Percentiles rank a stretch among this genome's conserved stretches.
Evolutionary conservation across 1,139 yeast species (phyloP).

Genomic region (Scheffersomyces insectosa): DNA sequence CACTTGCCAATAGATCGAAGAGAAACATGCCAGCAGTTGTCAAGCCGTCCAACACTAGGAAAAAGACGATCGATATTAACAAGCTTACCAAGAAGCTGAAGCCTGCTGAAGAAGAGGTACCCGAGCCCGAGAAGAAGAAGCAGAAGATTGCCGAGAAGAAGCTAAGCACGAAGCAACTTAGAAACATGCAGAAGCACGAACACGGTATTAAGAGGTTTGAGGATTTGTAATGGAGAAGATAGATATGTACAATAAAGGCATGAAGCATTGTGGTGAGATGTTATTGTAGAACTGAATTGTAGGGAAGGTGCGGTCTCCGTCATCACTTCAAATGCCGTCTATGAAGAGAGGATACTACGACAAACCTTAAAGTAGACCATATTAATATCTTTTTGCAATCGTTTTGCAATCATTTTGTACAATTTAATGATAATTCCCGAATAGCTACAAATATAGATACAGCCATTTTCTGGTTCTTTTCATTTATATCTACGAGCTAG

Average conservation of each 20-base stretch:
- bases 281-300: no score
- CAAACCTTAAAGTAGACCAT: no score
- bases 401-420: no score
- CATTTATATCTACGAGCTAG: no score
- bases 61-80: conserved; percentile 20
- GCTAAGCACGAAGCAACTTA: conserved; percentile 45
- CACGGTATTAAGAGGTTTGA: conserved; percentile 71
- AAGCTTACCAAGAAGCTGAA: conserved; percentile 17
- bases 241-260: not conserved
- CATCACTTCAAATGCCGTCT: no score
- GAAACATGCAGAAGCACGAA: conserved; percentile 53
- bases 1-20: not conserved
- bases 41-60: conserved; percentile 13
- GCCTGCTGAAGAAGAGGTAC: conserved; percentile 13
- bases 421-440: no score
- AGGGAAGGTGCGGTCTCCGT: no score
- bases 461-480: no score
- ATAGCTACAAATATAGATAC: no score
- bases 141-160: conserved; percentile 33
- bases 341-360: no score
- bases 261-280: conserved; percentile 1
- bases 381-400: no score
- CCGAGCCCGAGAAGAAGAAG: conserved; percentile 22
- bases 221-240: conserved; percentile 39
- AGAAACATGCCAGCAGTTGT: not conserved